Conservation (phyloP, 2,329 filamentous ascomycete genomes). For the Hypoxylon sp. region DNA sequence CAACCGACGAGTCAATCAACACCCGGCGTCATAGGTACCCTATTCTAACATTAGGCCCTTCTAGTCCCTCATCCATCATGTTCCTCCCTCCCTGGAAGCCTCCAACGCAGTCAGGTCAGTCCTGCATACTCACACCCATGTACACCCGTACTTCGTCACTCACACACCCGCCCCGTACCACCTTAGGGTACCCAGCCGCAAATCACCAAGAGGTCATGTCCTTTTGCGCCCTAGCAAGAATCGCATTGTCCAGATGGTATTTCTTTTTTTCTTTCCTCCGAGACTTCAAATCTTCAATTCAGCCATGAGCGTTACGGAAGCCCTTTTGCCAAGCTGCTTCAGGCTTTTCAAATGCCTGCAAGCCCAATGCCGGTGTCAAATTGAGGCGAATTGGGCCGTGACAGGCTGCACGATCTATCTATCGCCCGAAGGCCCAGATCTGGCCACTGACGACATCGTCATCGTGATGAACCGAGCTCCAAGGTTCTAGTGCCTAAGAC, state of each 20-base stretch:
- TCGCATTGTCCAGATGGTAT: constrained; percentile 22
- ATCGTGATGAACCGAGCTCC: constrained; percentile 29
- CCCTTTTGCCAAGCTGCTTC: constrained; percentile 16
- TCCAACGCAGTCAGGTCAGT: constrained; percentile 8
- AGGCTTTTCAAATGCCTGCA: constrained; percentile 23
- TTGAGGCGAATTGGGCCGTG: constrained; percentile 42
- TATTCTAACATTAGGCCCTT: constrained; percentile 35
- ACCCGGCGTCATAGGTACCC: constrained; percentile 41
- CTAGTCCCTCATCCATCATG: constrained; percentile 22
- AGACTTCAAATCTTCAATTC: constrained; percentile 1
- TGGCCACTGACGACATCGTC: constrained; percentile 33
- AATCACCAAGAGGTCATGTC: constrained; percentile 28
- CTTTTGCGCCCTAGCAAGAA: constrained; percentile 14
- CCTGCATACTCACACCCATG: constrained; percentile 14
- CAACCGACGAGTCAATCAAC: constrained; percentile 47
- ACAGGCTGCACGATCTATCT: constrained; percentile 36
- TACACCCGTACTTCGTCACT: constrained; percentile 9
- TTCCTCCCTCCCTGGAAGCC: constrained; percentile 8
- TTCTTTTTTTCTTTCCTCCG: constrained; percentile 4
- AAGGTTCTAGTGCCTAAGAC: constrained; percentile 16
- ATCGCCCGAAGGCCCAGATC: constrained; percentile 34
- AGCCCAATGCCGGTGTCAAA: constrained; percentile 29
- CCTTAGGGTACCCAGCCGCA: constrained; percentile 34
- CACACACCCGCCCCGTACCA: constrained; percentile 17
- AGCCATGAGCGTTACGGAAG: constrained; percentile 1